Conservation (phyloP, 2,329 filamentous ascomycete species). For the Epichloe typhina region DNA sequence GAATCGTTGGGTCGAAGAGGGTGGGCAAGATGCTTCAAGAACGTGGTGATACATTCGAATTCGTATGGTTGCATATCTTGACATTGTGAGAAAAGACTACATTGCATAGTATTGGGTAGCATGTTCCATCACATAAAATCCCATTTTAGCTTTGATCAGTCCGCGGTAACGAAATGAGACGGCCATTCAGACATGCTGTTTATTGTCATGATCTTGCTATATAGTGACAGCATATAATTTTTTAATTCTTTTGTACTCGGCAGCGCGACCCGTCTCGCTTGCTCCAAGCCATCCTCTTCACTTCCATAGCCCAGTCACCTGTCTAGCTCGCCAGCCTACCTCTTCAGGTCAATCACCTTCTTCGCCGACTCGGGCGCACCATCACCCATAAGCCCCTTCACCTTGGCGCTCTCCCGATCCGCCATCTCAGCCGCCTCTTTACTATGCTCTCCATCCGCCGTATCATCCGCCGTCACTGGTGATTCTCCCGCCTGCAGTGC, state of each 20-base stretch:
- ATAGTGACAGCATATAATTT: background rate
- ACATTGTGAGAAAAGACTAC: background rate
- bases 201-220: constrained; percentile 1
- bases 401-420: constrained; percentile 18
- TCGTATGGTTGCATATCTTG: constrained; percentile 43
- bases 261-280: background rate
- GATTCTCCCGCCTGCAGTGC: constrained; percentile 7
- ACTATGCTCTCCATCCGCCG: constrained; percentile 5
- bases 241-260: background rate
- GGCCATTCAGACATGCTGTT: background rate
- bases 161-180: too few relatives aligned
- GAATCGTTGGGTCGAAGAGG: constrained; percentile 70
- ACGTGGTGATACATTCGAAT: constrained; percentile 85
- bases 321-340: background rate
- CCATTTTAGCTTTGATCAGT: background rate
- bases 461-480: constrained; percentile 6
- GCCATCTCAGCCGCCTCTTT: constrained; percentile 12
- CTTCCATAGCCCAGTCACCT: too few relatives aligned
- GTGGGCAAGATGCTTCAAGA: constrained; percentile 75
- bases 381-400: constrained; percentile 18
- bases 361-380: constrained; percentile 15
- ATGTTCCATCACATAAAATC: background rate
- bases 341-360: constrained; percentile 5
- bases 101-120: background rate
- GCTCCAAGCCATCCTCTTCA: background rate